Conservation (phyloP, 2,329 filamentous ascomycete species). For the Aspergillus novofumigatus region DNA sequence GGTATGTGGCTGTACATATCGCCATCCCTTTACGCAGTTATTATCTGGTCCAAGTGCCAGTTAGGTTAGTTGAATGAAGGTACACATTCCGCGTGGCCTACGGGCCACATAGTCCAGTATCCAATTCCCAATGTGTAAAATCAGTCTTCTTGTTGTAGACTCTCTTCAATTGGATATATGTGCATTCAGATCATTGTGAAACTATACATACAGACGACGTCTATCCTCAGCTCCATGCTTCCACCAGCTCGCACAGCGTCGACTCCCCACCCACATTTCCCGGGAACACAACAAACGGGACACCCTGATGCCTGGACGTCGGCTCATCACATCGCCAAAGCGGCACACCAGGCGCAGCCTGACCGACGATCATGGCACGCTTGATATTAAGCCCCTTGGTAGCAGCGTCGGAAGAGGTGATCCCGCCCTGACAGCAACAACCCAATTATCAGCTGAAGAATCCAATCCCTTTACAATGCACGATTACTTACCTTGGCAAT, state of each 20-base stretch:
- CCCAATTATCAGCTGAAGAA: background rate
- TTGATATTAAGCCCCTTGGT: slow-evolving; percentile 55
- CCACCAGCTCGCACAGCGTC: slow-evolving; percentile 46
- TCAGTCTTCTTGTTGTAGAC: background rate
- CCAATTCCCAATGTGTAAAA: background rate
- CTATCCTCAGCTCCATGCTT: slow-evolving; percentile 29
- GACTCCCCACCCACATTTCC: slow-evolving; percentile 54
- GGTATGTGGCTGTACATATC: slow-evolving; percentile 21
- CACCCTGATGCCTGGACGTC: slow-evolving; percentile 47
- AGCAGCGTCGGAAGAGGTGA: slow-evolving; percentile 57
- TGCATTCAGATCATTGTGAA: too few relatives aligned
- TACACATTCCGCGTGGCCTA: slow-evolving; percentile 18
- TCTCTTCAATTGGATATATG: too few relatives aligned
- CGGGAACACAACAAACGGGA: slow-evolving; percentile 57
- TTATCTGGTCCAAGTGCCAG: slow-evolving; percentile 13
- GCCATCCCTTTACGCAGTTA: slow-evolving; percentile 10
- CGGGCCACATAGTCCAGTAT: slow-evolving; percentile 10
- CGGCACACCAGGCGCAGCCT: slow-evolving; percentile 56
- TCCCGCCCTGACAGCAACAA: slow-evolving; percentile 45
- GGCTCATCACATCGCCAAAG: slow-evolving; percentile 56
- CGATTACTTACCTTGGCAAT: slow-evolving; percentile 46
- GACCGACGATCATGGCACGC: slow-evolving; percentile 52
- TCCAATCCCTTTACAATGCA: slow-evolving; percentile 47
- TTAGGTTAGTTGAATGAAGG: slow-evolving; percentile 24
- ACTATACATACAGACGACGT: background rate